These are phyloP conservation scores for Paecilomyces niveus DNA, from an alignment of 2,329 filamentous ascomycete genomes.

Conservation along the genomic window DNA sequence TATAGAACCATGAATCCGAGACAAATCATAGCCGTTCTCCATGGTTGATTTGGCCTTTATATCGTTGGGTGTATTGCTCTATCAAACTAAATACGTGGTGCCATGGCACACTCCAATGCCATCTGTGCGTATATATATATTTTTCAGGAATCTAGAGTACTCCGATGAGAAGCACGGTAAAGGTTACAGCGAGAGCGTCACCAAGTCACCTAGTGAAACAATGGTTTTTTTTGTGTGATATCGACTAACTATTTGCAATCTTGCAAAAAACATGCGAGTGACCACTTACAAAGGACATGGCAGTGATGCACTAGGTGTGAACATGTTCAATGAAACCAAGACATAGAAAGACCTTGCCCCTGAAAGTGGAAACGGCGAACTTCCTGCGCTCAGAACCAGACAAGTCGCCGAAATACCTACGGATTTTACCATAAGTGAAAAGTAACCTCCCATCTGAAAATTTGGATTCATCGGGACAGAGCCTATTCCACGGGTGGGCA, in stretches of 20 bases:
- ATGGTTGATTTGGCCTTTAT: too few relatives aligned
- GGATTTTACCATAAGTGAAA: background rate
- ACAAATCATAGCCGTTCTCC: too few relatives aligned
- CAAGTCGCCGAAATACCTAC: background rate
- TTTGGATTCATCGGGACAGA: background rate
- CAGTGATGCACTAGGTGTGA: background rate
- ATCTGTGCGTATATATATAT: too few relatives aligned
- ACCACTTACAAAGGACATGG: background rate
- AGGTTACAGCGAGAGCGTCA: too few relatives aligned
- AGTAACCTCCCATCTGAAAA: background rate
- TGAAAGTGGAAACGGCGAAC: background rate
- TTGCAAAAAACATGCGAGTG: background rate
- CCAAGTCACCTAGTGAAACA: background rate
- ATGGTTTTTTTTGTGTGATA: background rate
- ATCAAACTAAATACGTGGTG: too few relatives aligned
- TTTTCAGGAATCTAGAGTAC: too few relatives aligned
- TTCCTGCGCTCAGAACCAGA: background rate
- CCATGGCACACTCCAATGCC: too few relatives aligned
- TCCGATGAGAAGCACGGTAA: too few relatives aligned
- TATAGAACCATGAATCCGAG: too few relatives aligned
- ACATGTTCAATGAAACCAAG: background rate
- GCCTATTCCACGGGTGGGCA: background rate
- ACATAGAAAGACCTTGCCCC: background rate
- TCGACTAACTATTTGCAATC: background rate
- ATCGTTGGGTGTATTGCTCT: too few relatives aligned